Evolutionary conservation across 2,329 filamentous ascomycete genomes (phyloP), one percentile per base, ranked within the genome.

Genomic region (Trichoderma sp.): DNA sequence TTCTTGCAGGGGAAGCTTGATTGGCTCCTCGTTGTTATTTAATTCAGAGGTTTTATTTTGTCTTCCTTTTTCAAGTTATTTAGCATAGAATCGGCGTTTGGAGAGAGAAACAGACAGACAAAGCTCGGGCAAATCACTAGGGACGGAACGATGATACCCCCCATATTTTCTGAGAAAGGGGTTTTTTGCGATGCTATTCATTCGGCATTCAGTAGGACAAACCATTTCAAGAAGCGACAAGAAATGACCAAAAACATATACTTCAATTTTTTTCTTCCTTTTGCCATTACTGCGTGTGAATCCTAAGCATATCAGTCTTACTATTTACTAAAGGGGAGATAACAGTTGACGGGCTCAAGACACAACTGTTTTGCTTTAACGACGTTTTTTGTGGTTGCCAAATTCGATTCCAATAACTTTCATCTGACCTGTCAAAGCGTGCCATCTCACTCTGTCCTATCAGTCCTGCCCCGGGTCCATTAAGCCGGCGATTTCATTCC

Each of bases 1-100:
- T 85, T 65, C 27, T 75, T 18, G 75, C 79, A 24, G 80, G 80
- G 38, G 79, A 76, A 24, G 80, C 73, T 45, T 76, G 64, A 75
- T 62, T 7, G 29, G 29, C 24, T 24, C 29, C 24, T 29, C 16
- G 56, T 27, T 24, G n/a, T 29, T 24, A 24, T 65, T 65, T 64
- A 65, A 29, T 60, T 56, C 12, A 16, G 38, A 21, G 33, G 31
- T 50, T 56, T 14, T 8, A 31, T 8, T 69, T 18, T n/a, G 7
- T 45, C 62, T 14, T 41, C 53, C 1, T 38, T 56, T 53, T 38
- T 56, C 12, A 18, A 7, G n/a, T 41, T 60, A 5, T 59, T 69
- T 24, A 60, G 74, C 74, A 75, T 75, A 66, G 67, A 66, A 41
- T 35, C 45, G 74, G 74, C 60, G 74, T 63, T 56, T 21, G 4